Percentiles rank a stretch among this genome's conserved stretches.
Conservation (phyloP, 148 eudicot genomes). For the Simmondsia chinensis region DNA sequence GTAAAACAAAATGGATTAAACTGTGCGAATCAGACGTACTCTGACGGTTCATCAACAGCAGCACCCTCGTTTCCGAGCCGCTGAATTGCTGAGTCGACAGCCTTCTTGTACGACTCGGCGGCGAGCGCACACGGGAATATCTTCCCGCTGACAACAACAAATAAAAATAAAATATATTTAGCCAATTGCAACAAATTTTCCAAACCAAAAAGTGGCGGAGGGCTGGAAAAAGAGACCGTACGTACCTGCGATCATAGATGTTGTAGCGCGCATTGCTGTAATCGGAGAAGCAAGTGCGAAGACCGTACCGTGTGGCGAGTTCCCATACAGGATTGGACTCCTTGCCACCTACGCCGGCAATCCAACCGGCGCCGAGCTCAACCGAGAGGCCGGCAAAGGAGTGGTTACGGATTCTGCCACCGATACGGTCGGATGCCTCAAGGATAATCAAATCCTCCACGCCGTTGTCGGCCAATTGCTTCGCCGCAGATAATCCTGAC, state of each 20-base stretch:
- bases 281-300: conserved; percentile 75
- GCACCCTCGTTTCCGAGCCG: conserved; percentile 29
- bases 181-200: not conserved
- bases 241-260: conserved; percentile 59
- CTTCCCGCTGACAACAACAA: conserved; percentile 36
- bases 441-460: conserved; percentile 70
- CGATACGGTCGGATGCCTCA: conserved; percentile 71
- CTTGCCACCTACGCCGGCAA: conserved; percentile 84
- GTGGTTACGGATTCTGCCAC: conserved; percentile 62
- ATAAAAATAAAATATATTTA: conserved; percentile 5
- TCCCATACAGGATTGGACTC: conserved; percentile 75
- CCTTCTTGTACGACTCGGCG: conserved; percentile 67
- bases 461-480: conserved; percentile 54
- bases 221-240: not conserved
- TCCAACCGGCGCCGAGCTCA: conserved; percentile 95
- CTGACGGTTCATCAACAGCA: conserved; percentile 17
- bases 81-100: conserved; percentile 70
- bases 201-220: no score
- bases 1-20: not conserved
- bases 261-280: conserved; percentile 87
- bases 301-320: conserved; percentile 38
- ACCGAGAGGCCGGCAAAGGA: conserved; percentile 61
- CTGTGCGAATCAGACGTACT: conserved; percentile 12
- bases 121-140: conserved; percentile 79
- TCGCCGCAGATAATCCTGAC: conserved; percentile 72